Conservation (phyloP, 2,329 filamentous ascomycete genomes). For the Penicillium sclerotigenum region DNA sequence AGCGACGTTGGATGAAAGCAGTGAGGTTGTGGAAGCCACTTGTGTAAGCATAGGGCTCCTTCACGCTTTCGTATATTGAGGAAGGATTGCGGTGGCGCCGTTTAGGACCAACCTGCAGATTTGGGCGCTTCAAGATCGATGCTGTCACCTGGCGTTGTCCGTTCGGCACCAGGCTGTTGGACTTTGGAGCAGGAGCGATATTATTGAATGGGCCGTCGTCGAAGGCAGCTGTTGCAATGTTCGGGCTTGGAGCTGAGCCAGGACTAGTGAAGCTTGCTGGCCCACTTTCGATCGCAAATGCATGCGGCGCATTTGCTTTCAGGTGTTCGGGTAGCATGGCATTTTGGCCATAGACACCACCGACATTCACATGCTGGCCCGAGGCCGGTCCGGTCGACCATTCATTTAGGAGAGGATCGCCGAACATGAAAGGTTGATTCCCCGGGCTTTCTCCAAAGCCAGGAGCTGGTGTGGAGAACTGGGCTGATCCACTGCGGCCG, state of each 20-base stretch:
- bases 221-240: slow-evolving; percentile 42
- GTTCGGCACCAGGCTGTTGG: slow-evolving; percentile 30
- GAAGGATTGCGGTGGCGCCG: slow-evolving; percentile 68
- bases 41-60: slow-evolving; percentile 87
- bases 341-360: slow-evolving; percentile 37
- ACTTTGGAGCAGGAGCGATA: slow-evolving; percentile 21
- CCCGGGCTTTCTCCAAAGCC: slow-evolving; percentile 47
- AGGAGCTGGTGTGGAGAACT: slow-evolving; percentile 40
- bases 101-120: slow-evolving; percentile 41
- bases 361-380: slow-evolving; percentile 35
- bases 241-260: slow-evolving; percentile 55
- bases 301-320: slow-evolving; percentile 50
- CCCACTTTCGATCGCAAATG: slow-evolving; percentile 61
- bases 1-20: slow-evolving; percentile 72
- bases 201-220: slow-evolving; percentile 37
- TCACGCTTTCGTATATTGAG: slow-evolving; percentile 82
- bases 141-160: slow-evolving; percentile 41
- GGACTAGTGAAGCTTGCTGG: slow-evolving; percentile 56
- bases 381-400: slow-evolving; percentile 42
- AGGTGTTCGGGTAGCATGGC: slow-evolving; percentile 43
- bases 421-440: slow-evolving; percentile 46
- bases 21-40: slow-evolving; percentile 86
- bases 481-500: slow-evolving; percentile 41
- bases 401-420: slow-evolving; percentile 46
- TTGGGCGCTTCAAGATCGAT: slow-evolving; percentile 44